Base-by-base conservation (phyloP, 257 asterid species). In the Leonotis leonurus region DNA sequence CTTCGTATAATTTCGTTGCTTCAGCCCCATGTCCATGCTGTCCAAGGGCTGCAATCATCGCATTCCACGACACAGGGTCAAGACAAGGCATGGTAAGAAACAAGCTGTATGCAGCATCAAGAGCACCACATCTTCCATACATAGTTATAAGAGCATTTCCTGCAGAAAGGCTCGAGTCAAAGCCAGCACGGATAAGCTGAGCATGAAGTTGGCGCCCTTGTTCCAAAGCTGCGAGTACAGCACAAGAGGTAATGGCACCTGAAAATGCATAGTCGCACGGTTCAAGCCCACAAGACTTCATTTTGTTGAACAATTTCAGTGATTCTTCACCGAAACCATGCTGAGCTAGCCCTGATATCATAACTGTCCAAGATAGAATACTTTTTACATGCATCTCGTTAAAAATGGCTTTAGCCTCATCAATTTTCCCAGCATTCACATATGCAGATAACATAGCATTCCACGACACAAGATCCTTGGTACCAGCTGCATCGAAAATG, bases 31-130 rank as follows among this genome's bases (percentile, higher is more conserved):
- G 87, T 24, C 94, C 90, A 61, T 85, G 90, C 40, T 82, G 94
- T 44, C 87, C 94, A 32, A 83, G 64, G 56, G 90, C 94, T 24
- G 94, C 84, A 45, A 85, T 73, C 81, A 85, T 82, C 3, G 94
- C 90, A 71, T 85, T 85, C 94, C 94, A 85, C 64, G 94, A 85
- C 29, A 85, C 86, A 2, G 87, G 69, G 71, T 83, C 94, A 62
- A 80, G 55, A 64, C 64, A 78, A 59, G 88, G 81, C 87, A 83
- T 77, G 18, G 80, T 76, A 53, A 70, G 72, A 59, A 85, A 85
- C 64, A 73, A 60, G 3, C 8, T 32, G 5, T 62, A 68, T 22
- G 90, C 87, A 33, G 75, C 83, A 61, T 83, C 80, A 52, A 85
- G 80, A 25, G 69, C 86, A 36, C 94, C 94, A 55, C 90, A 85